Conservation (phyloP, 306 rosid genomes). For the Corylus avellana region DNA sequence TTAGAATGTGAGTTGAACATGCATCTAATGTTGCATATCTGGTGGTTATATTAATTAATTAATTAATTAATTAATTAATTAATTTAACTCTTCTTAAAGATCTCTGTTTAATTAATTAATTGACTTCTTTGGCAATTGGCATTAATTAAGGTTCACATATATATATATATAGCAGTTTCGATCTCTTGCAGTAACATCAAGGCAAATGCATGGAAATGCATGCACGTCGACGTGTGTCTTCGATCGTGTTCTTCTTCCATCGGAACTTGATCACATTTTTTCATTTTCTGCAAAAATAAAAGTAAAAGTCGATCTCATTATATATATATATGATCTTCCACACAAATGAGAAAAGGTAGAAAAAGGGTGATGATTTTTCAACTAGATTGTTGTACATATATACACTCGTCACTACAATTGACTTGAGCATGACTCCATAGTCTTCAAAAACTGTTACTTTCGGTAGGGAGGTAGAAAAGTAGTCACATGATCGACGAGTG, state of each 20-base stretch:
- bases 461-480: no score
- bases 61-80: not conserved
- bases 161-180: not conserved
- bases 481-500: no score
- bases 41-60: constrained; percentile 8
- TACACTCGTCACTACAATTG: no score
- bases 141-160: no score
- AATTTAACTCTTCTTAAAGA: constrained; percentile 12
- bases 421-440: no score
- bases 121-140: not conserved
- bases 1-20: constrained; percentile 10
- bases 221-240: not conserved
- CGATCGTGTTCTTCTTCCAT: not conserved
- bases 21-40: constrained; percentile 6
- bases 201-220: not conserved
- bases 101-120: not conserved
- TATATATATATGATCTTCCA: no score
- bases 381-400: no score
- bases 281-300: no score
- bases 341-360: no score
- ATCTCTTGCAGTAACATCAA: not conserved
- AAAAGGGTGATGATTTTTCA: no score
- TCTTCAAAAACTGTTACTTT: no score
- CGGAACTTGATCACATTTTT: not conserved
- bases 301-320: no score